Evolutionary conservation across 345 rosid species (phyloP).

Genomic region (thale cress (Arabidopsis thaliana)): DNA sequence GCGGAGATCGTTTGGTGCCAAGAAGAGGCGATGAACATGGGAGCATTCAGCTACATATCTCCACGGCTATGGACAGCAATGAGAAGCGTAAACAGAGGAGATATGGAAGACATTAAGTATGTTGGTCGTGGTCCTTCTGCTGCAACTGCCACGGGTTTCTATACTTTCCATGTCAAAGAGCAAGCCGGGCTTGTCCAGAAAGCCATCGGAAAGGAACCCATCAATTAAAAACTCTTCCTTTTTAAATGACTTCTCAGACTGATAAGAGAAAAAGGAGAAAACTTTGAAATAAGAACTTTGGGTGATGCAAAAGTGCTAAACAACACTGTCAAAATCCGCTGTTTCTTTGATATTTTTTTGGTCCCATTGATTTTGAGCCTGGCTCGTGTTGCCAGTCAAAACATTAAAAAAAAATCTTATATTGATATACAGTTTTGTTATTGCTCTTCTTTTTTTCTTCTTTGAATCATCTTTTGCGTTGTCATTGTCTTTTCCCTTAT

Average conservation of each 20-base stretch:
- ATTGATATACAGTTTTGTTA: slow-evolving; percentile 14
- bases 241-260: slow-evolving; percentile 10
- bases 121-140: slow-evolving; percentile 77
- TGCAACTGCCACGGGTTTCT: slow-evolving; percentile 75
- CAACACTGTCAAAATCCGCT: slow-evolving; percentile 37
- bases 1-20: slow-evolving; percentile 86
- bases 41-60: slow-evolving; percentile 60
- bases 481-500: neutral
- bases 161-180: slow-evolving; percentile 60
- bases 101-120: slow-evolving; percentile 65
- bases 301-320: slow-evolving; percentile 34
- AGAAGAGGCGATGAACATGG: slow-evolving; percentile 93
- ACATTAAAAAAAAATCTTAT: slow-evolving; percentile 4
- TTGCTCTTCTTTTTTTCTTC: neutral
- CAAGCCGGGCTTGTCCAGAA: slow-evolving; percentile 59
- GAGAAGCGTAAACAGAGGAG: slow-evolving; percentile 60
- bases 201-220: slow-evolving; percentile 62
- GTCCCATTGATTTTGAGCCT: slow-evolving; percentile 38
- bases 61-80: slow-evolving; percentile 70
- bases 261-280: slow-evolving; percentile 10
- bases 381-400: slow-evolving; percentile 29
- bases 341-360: slow-evolving; percentile 33
- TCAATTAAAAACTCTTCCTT: slow-evolving; percentile 28
- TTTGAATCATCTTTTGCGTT: slow-evolving; percentile 13
- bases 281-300: slow-evolving; percentile 42